Evolutionary conservation across 345 rosid genomes (phyloP).

Genomic region (Kernera saxatilis): DNA sequence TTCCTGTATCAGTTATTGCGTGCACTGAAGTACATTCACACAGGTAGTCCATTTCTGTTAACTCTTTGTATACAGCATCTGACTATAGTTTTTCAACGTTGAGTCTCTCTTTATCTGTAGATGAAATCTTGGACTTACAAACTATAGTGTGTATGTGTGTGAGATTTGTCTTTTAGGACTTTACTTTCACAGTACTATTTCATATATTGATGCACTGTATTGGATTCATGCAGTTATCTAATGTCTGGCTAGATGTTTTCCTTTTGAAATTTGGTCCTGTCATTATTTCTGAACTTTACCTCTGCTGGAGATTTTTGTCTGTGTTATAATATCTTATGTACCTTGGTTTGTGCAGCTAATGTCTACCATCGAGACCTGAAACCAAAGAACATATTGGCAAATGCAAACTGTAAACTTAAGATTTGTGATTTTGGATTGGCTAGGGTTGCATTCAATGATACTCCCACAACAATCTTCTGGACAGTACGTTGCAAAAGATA

Average conservation of each 20-base stretch:
- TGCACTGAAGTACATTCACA: conserved; percentile 86
- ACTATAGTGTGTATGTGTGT: background rate
- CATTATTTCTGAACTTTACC: background rate
- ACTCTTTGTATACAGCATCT: too few species aligned
- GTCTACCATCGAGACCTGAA: conserved; percentile 93
- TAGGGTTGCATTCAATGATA: conserved; percentile 90
- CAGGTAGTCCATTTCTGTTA: conserved; percentile 54
- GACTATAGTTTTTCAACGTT: background rate
- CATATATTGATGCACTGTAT: background rate
- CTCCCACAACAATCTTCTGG: conserved; percentile 88
- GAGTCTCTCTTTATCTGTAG: background rate
- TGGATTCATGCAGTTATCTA: background rate
- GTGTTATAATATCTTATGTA: background rate
- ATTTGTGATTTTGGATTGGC: conserved; percentile 96
- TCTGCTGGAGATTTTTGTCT: background rate
- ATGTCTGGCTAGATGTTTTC: conserved; percentile 9
- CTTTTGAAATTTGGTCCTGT: background rate
- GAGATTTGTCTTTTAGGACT: background rate
- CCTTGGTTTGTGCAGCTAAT: conserved; percentile 59
- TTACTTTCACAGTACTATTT: background rate
- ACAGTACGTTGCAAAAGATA: conserved; percentile 46
- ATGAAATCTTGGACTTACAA: background rate
- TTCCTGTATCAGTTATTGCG: conserved; percentile 91
- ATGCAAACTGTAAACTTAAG: conserved; percentile 96
- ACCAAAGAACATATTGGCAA: conserved; percentile 94